These are phyloP conservation scores for Leavenworthia alabamica DNA, from an alignment of 345 rosid species.

Conservation along the genomic window DNA sequence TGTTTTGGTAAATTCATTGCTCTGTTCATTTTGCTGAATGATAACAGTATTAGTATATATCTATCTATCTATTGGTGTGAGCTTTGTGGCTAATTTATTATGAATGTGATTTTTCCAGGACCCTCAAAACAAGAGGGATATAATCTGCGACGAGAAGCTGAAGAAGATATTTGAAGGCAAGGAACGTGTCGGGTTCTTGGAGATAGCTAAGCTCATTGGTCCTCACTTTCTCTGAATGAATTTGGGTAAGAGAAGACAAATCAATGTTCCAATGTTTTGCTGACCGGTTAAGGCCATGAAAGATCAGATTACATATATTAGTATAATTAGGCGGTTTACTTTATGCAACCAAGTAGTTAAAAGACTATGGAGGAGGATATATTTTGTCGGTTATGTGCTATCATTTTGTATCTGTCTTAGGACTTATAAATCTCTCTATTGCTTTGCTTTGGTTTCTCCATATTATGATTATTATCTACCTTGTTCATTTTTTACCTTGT, in stretches of 20 bases:
- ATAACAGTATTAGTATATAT: background rate
- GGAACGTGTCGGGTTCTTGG: constrained; percentile 80
- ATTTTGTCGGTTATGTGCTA: no score
- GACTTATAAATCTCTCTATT: no score
- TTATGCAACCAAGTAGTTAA: no score
- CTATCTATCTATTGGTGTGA: background rate
- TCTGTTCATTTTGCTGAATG: background rate
- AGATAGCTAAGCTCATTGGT: constrained; percentile 80
- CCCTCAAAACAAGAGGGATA: constrained; percentile 71
- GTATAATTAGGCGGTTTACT: no score
- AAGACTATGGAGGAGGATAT: no score
- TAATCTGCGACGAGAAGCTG: constrained; percentile 89
- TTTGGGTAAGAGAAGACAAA: constrained; percentile 3
- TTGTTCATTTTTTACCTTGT: no score
- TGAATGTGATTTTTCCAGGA: constrained; percentile 41
- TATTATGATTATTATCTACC: no score
- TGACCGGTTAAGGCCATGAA: constrained; percentile 7
- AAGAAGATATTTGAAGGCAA: constrained; percentile 80
- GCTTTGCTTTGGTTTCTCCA: no score
- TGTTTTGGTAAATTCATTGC: no score
- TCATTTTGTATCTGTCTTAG: no score
- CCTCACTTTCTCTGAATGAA: constrained; percentile 66
- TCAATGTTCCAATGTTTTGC: no score
- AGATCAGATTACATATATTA: no score
- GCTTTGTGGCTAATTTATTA: background rate